phyloP scores from a whole-genome alignment of 345 rosid species.

The Salix dunnii region DNA sequence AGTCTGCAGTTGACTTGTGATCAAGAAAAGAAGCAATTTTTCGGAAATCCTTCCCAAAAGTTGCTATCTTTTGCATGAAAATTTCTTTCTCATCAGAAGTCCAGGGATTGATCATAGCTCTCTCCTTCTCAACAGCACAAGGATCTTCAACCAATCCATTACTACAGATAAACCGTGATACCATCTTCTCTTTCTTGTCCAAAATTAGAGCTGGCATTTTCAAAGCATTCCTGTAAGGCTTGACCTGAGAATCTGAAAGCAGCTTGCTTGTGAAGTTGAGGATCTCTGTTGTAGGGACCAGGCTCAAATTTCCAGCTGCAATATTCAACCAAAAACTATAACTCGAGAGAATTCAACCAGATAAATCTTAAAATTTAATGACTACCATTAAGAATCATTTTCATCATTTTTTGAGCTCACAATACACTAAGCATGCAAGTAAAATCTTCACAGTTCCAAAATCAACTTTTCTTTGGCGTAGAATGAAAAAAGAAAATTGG shows the following conservation, averaged over 20 bases:
- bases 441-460: neutral
- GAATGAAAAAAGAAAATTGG: too few species aligned
- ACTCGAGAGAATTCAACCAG: neutral
- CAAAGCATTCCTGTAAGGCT: slow-evolving; percentile 55
- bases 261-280: slow-evolving; percentile 52
- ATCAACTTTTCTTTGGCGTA: neutral
- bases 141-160: slow-evolving; percentile 96
- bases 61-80: slow-evolving; percentile 67
- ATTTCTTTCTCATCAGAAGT: slow-evolving; percentile 68
- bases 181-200: slow-evolving; percentile 67
- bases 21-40: slow-evolving; percentile 82
- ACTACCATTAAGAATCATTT: neutral
- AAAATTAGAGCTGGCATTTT: slow-evolving; percentile 85
- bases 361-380: neutral
- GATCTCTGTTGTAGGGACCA: slow-evolving; percentile 48
- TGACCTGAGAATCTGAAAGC: slow-evolving; percentile 44
- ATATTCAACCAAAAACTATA: neutral
- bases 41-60: slow-evolving; percentile 77
- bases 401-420: neutral
- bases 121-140: slow-evolving; percentile 80
- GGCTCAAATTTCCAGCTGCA: slow-evolving; percentile 58
- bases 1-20: slow-evolving; percentile 91
- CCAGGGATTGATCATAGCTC: slow-evolving; percentile 86
- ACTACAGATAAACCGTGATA: slow-evolving; percentile 58
- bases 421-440: neutral